Conservation (phyloP, 768 basidiomycete species). For the Kwoniella shandongensis region DNA sequence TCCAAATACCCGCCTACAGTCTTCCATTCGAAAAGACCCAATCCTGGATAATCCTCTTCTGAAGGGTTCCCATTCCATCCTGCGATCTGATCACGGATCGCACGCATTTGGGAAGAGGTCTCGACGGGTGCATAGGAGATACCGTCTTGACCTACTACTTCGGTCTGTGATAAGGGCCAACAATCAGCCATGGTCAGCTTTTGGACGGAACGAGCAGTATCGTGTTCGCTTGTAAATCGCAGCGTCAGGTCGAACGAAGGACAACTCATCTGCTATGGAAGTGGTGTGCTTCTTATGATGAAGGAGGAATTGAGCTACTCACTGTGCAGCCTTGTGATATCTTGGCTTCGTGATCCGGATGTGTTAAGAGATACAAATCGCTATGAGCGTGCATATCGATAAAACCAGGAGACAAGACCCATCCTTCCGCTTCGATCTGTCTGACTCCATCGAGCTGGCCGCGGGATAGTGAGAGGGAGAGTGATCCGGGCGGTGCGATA, state of each 20-base stretch:
- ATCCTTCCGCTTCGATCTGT: conserved; percentile 22
- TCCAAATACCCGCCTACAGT: conserved; percentile 40
- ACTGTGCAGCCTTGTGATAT: conserved; percentile 51
- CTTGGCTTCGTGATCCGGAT: conserved; percentile 46
- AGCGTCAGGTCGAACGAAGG: no score
- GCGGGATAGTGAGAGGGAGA: background rate
- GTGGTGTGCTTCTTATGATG: no score
- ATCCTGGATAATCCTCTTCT: conserved; percentile 32
- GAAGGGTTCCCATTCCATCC: conserved; percentile 51
- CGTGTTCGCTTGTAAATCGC: no score
- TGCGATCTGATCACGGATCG: conserved; percentile 47
- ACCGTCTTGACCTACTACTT: conserved; percentile 51
- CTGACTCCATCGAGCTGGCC: background rate
- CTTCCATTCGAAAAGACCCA: conserved; percentile 47
- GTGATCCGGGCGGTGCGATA: conserved; percentile 22
- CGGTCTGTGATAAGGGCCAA: conserved; percentile 31
- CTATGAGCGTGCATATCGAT: conserved; percentile 52
- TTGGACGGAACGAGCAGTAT: background rate
- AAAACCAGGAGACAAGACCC: conserved; percentile 45
- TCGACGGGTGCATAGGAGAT: conserved; percentile 46
- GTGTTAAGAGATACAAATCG: conserved; percentile 47
- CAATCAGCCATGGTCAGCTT: background rate
- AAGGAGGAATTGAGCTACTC: conserved; percentile 17
- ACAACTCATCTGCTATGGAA: no score
- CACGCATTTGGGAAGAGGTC: conserved; percentile 15